Evolutionary conservation across 208 protist genomes (phyloP).

Genomic region (Trypanosoma cruzi): DNA sequence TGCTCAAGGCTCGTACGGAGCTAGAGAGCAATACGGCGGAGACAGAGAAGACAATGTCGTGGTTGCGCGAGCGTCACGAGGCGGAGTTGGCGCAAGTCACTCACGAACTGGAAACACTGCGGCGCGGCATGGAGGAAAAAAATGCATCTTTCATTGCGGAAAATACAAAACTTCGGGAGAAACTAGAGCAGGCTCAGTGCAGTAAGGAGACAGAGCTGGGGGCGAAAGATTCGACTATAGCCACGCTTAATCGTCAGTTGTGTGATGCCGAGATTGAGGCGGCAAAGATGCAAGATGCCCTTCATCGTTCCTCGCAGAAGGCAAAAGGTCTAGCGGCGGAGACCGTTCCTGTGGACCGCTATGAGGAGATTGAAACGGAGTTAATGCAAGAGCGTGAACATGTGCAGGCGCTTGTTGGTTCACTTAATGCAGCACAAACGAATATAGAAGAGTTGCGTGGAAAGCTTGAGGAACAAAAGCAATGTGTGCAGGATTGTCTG

Average conservation of each 20-base stretch:
- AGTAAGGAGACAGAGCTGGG: conserved; percentile 2
- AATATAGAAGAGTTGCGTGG: conserved; percentile 9
- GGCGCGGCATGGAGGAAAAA: background rate
- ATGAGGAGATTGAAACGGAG: conserved; percentile 31
- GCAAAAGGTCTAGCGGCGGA: background rate
- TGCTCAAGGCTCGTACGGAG: background rate
- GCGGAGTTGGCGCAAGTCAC: conserved; percentile 2
- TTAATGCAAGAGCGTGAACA: conserved; percentile 25
- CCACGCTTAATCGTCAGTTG: conserved; percentile 17
- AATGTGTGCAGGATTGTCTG: conserved; percentile 17
- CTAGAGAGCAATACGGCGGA: background rate
- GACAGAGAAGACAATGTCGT: background rate
- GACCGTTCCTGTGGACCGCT: conserved; percentile 13
- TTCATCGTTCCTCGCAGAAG: conserved; percentile 18
- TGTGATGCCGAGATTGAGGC: conserved; percentile 16
- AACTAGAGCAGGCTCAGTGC: background rate
- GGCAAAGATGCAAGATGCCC: conserved; percentile 21
- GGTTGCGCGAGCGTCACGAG: background rate
- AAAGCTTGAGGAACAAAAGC: background rate
- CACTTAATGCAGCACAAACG: background rate
- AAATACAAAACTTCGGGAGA: background rate
- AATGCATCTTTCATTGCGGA: background rate
- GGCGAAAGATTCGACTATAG: conserved; percentile 11
- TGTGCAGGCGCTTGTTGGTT: conserved; percentile 1
- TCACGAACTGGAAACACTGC: conserved; percentile 3